Conservation (phyloP, 1,284 basidiomycete genomes). For the Sporisorium exsertum region DNA sequence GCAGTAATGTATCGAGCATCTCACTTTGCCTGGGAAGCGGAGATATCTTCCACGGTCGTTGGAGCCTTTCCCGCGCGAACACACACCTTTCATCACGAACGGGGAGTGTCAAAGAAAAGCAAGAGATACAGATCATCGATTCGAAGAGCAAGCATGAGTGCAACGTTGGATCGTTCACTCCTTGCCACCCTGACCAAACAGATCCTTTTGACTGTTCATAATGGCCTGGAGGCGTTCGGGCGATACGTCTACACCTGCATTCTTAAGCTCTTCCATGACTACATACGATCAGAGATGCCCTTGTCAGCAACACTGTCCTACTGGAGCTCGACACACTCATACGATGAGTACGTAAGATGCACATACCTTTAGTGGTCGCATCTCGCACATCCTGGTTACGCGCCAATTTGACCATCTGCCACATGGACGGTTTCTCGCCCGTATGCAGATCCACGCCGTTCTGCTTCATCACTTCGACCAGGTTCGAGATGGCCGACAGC, state of each 20-base stretch:
- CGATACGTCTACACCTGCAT: conserved; percentile 60
- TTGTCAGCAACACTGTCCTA: not conserved
- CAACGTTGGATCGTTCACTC: not conserved
- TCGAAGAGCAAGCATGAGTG: too few relatives aligned
- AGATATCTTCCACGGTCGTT: too few relatives aligned
- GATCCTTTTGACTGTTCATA: conserved; percentile 42
- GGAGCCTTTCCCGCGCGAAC: too few relatives aligned
- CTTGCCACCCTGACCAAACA: conserved; percentile 32
- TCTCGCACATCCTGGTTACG: conserved; percentile 53
- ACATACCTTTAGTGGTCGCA: conserved; percentile 54
- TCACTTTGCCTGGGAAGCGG: not conserved
- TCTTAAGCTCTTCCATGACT: conserved; percentile 63
- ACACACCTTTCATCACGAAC: too few relatives aligned
- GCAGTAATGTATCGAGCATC: not conserved
- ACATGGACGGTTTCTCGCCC: conserved; percentile 57
- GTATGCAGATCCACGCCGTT: conserved; percentile 56
- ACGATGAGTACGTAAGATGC: too few relatives aligned
- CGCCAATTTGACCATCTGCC: conserved; percentile 56
- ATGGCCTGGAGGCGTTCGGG: conserved; percentile 56
- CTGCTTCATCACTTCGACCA: conserved; percentile 56
- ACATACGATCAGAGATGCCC: not conserved
- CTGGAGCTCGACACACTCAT: too few relatives aligned
- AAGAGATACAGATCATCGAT: too few relatives aligned
- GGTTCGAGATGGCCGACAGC: conserved; percentile 49
- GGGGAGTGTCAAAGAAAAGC: too few relatives aligned